Evolutionary conservation across 345 rosid genomes (phyloP).

Genomic region (Garcia nutans): DNA sequence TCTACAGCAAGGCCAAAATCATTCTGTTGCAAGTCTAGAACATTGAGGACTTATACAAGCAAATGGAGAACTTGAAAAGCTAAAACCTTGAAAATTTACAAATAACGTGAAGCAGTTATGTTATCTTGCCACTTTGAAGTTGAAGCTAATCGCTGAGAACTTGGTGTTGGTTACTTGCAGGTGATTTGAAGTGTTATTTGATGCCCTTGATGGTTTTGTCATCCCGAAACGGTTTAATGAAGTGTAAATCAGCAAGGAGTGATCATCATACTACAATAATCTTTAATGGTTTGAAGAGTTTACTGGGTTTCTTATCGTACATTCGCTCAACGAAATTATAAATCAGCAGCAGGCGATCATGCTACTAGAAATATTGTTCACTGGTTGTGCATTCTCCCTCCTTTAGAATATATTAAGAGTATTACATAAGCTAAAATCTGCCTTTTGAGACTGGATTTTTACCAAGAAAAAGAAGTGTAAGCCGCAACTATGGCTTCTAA

Average conservation of each 20-base stretch:
- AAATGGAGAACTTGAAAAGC: neutral
- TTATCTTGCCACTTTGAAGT: too few species aligned
- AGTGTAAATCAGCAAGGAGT: slow-evolving; percentile 10
- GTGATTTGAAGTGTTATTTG: neutral
- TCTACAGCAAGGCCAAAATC: neutral
- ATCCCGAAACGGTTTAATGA: neutral
- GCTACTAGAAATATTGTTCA: neutral
- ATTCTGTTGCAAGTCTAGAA: neutral
- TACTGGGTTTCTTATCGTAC: neutral
- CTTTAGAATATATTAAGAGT: neutral
- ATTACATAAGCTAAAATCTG: neutral
- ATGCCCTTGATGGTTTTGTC: neutral
- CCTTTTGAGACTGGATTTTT: neutral
- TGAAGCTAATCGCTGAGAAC: neutral
- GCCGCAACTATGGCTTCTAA: neutral
- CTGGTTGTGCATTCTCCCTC: neutral
- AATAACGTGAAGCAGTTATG: neutral
- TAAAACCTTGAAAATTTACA: neutral
- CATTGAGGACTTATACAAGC: neutral
- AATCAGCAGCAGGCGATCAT: neutral
- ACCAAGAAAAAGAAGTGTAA: neutral
- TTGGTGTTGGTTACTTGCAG: slow-evolving; percentile 2
- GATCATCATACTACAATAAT: neutral
- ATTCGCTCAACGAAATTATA: too few species aligned
- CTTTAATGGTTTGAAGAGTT: neutral